Evolutionary conservation across 345 rosid genomes (phyloP).

Genomic region (Abelmoschus esculentus): DNA sequence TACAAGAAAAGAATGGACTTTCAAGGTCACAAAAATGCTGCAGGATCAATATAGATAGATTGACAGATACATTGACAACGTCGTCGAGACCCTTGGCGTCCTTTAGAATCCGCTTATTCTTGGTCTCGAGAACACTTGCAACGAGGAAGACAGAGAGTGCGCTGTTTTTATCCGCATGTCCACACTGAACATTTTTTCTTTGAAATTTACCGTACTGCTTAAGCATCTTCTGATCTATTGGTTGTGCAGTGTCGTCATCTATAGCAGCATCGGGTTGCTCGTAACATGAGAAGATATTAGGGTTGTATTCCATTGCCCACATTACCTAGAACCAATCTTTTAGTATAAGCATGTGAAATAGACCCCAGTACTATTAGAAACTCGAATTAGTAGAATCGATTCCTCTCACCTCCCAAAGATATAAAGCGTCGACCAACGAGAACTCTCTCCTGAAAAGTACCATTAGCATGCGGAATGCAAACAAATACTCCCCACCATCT

Average conservation of each 20-base stretch:
- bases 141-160: conserved; percentile 75
- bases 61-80: conserved; percentile 52
- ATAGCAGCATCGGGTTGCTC: conserved; percentile 29
- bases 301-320: conserved; percentile 99
- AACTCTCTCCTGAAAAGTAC: conserved; percentile 94
- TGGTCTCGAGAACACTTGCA: conserved; percentile 81
- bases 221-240: conserved; percentile 38
- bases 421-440: conserved; percentile 72
- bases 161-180: conserved; percentile 36
- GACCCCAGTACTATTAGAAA: neutral
- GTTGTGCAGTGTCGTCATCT: conserved; percentile 19
- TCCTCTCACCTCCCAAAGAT: conserved; percentile 91
- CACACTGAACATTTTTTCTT: conserved; percentile 50
- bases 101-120: conserved; percentile 71
- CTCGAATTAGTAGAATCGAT: neutral
- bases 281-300: conserved; percentile 54
- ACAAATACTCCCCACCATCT: conserved; percentile 86
- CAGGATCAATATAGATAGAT: neutral
- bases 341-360: conserved; percentile 12
- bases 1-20: conserved; percentile 13
- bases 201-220: conserved; percentile 81
- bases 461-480: conserved; percentile 96
- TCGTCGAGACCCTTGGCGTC: conserved; percentile 92
- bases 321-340: conserved; percentile 61
- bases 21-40: neutral